Percentiles rank a stretch among this genome's conserved stretches.
phyloP scores from a whole-genome alignment of 2,329 filamentous ascomycete species.

The Calonectria pauciramosa region DNA sequence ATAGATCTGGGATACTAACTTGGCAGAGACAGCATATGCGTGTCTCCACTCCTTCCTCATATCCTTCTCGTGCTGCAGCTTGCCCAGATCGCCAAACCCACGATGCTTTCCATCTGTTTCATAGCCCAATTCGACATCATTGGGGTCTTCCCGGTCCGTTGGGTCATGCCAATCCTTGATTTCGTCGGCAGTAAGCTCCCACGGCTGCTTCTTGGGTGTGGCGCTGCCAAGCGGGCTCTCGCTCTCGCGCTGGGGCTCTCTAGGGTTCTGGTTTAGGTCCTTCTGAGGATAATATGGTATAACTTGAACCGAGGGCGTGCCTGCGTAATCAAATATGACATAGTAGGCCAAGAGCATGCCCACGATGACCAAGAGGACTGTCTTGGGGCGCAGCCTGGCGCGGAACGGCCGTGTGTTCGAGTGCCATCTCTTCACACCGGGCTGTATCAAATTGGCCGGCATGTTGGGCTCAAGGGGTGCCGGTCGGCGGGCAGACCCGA shows the following conservation, averaged over 20 bases:
- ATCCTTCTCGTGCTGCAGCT: constrained; percentile 59
- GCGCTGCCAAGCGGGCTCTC: constrained; percentile 16
- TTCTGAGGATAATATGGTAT: constrained; percentile 45
- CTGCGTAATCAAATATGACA: constrained; percentile 55
- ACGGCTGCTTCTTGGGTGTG: constrained; percentile 41
- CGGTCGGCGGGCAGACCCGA: constrained; percentile 12
- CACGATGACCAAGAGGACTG: constrained; percentile 56
- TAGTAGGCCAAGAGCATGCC: constrained; percentile 59
- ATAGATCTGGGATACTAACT: constrained; percentile 50
- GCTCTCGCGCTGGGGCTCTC: constrained; percentile 27
- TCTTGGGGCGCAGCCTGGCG: constrained; percentile 56
- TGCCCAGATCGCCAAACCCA: constrained; percentile 49
- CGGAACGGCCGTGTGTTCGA: constrained; percentile 47
- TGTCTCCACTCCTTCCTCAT: constrained; percentile 57
- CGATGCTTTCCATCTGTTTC: constrained; percentile 54
- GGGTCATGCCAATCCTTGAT: constrained; percentile 53
- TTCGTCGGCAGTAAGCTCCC: constrained; percentile 54
- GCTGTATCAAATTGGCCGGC: constrained; percentile 11
- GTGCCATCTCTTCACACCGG: constrained; percentile 52
- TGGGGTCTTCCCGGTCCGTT: constrained; percentile 51
- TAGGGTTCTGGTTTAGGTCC: neutral
- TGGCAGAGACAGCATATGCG: constrained; percentile 55
- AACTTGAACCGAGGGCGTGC: constrained; percentile 48
- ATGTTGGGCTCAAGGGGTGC: neutral
- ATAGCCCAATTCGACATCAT: constrained; percentile 52